phyloP scores from a whole-genome alignment of 805 yeast species.

The Teunomyces panamensis region DNA sequence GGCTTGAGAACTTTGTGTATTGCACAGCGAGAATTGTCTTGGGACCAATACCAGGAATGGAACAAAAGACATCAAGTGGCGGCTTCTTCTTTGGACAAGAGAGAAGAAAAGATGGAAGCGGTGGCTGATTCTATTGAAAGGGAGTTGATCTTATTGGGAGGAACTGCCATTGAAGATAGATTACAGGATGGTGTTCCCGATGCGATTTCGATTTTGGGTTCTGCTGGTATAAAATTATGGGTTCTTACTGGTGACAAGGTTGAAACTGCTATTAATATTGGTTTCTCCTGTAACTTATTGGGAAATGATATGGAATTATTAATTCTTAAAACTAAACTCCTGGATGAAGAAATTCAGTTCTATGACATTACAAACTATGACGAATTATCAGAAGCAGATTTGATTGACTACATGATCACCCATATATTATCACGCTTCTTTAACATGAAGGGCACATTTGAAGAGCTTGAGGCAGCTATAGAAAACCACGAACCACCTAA shows the following conservation, averaged over 20 bases:
- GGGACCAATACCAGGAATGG: constrained; percentile 66
- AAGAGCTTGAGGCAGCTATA: constrained; percentile 55
- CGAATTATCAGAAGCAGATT: constrained; percentile 21
- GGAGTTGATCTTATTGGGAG: constrained; percentile 59
- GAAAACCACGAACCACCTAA: constrained; percentile 64
- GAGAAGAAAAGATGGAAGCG: constrained; percentile 71
- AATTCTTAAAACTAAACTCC: constrained; percentile 44
- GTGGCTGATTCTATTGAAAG: constrained; percentile 71
- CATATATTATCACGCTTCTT: constrained; percentile 56
- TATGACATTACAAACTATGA: constrained; percentile 19
- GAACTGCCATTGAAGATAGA: constrained; percentile 80
- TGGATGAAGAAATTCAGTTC: constrained; percentile 22
- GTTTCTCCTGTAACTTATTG: constrained; percentile 71
- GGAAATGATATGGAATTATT: constrained; percentile 67
- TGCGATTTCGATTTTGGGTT: constrained; percentile 59
- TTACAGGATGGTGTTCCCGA: constrained; percentile 78
- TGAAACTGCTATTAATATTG: constrained; percentile 82
- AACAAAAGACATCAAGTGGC: constrained; percentile 60
- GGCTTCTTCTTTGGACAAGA: constrained; percentile 55
- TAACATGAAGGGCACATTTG: constrained; percentile 54
- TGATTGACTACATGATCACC: constrained; percentile 47
- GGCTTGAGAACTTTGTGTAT: constrained; percentile 81
- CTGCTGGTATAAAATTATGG: constrained; percentile 81
- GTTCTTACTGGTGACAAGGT: constrained; percentile 80
- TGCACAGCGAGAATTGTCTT: constrained; percentile 63